A percentile compares a stretch with the other conserved stretches of the same genome.
Conservation (phyloP, 495 filamentous ascomycete species). For the Penicillium waksmanii region DNA sequence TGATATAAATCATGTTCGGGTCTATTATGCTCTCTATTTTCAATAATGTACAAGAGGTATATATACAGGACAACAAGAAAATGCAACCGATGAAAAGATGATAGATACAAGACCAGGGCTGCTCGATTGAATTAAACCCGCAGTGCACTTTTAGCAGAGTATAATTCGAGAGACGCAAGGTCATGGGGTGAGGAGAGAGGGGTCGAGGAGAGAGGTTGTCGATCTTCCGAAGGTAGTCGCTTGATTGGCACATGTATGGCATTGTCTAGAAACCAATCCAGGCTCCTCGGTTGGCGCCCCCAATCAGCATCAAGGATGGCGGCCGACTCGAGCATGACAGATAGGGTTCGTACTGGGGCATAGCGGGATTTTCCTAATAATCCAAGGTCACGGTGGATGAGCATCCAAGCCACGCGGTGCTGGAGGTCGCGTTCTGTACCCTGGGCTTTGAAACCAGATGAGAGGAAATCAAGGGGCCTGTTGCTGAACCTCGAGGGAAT, state of each 20-base stretch:
- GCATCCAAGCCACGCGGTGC: slow-evolving; percentile 25
- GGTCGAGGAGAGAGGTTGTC: not conserved
- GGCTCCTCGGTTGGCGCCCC: slow-evolving; percentile 28
- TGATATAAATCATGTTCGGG: not conserved
- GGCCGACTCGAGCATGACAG: slow-evolving; percentile 40
- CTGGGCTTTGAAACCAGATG: slow-evolving; percentile 15
- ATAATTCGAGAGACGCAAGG: slow-evolving; percentile 1
- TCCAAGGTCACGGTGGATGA: slow-evolving; percentile 36
- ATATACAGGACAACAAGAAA: slow-evolving; percentile 16
- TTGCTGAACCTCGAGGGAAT: slow-evolving; percentile 37
- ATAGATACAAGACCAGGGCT: not conserved
- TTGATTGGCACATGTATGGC: slow-evolving; percentile 33
- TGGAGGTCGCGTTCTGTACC: slow-evolving; percentile 32
- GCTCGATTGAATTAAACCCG: slow-evolving; percentile 9
- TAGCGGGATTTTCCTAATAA: slow-evolving; percentile 20
- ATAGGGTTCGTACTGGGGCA: slow-evolving; percentile 24
- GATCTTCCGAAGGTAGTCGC: not conserved
- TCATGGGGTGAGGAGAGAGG: not conserved
- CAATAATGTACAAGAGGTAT: slow-evolving; percentile 7
- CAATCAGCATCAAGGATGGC: slow-evolving; percentile 36
- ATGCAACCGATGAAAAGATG: slow-evolving; percentile 6
- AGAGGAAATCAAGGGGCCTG: slow-evolving; percentile 30
- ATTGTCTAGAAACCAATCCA: slow-evolving; percentile 37
- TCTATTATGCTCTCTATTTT: slow-evolving; percentile 3
- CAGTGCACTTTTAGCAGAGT: slow-evolving; percentile 24